Evolutionary conservation across 768 basidiomycete genomes (phyloP).

Genomic region (Leccinum uliginosum): DNA sequence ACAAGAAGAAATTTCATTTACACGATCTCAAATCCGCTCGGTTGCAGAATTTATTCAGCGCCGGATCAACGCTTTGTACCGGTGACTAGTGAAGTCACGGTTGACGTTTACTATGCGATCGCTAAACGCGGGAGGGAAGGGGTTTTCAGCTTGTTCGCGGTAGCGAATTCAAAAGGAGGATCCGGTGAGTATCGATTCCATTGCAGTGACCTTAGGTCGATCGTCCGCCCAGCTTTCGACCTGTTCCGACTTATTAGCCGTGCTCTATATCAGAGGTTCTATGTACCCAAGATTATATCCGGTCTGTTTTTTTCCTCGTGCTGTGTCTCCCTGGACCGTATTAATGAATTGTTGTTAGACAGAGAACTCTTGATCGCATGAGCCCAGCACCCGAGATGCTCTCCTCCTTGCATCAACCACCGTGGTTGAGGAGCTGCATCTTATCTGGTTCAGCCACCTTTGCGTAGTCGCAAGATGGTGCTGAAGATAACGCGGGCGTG

Average conservation of each 20-base stretch:
- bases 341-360: neutral
- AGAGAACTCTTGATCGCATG: constrained; percentile 4
- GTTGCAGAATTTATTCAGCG: too few species aligned
- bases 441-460: constrained; percentile 1
- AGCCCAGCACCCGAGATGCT: neutral
- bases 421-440: neutral
- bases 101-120: too few species aligned
- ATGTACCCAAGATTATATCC: neutral
- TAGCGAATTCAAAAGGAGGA: too few species aligned
- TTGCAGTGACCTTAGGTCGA: neutral
- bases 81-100: too few species aligned
- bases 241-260: neutral
- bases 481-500: too few species aligned
- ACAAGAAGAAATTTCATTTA: too few species aligned
- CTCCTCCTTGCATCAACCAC: neutral
- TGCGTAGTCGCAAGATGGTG: neutral
- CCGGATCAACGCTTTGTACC: too few species aligned
- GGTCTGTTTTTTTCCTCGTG: neutral
- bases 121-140: too few species aligned
- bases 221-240: neutral
- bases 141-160: too few species aligned
- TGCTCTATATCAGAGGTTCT: neutral
- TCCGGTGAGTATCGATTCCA: neutral
- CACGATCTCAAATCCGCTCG: too few species aligned
- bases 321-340: neutral